Evolutionary conservation across 2,329 filamentous ascomycete species (phyloP), one percentile per base, ranked within the genome.

Genomic region (Phialophora chinensis): DNA sequence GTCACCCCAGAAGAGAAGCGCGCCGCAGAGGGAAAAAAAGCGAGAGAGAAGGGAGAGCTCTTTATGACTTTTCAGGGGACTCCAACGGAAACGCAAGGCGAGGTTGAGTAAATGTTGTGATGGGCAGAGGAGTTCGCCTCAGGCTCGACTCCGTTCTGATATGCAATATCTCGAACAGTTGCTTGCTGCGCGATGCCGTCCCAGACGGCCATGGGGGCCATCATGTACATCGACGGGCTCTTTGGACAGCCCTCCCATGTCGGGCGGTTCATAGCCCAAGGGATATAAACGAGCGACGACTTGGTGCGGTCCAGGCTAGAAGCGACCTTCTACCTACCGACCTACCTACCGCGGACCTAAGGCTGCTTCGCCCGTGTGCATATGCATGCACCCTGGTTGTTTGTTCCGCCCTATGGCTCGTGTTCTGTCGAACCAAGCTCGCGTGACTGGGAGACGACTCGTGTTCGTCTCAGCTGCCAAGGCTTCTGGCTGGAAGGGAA

Each of bases 381-480:
- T 12, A 52, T 23, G 49, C 20, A 20, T 12, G 49, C 14, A 25
- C 20, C 23, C 4, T 7, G 25, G 25, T 1, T 27, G 11, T 52
- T 2, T 44, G 6, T 44, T 29, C 29, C n/a, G 25, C 7, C 25
- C n/a, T 12, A 6, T 54, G 52, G 53, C 29, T 31, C 53, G 29
- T 27, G 20, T 29, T 53, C 8, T 53, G 23, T 6, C 23, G 49
- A 14, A 14, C 2, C 23, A 53, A 53, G 49, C 49, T 27, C 20
- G 20, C 20, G 3, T 29, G 23, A 27, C 23, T 53, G 2, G 38
- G 38, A 20, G 17, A 20, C 23, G 1, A 8, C n/a, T 55, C 53
- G 53, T 55, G 53, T 55, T 35, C 29, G 53, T 25, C 14, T 55
- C 53, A 55, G 53, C 53, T 55, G 53, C 53, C 53, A 55, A 55